Conservation (phyloP, 768 basidiomycete genomes). For the Lactifluus rugatus region DNA sequence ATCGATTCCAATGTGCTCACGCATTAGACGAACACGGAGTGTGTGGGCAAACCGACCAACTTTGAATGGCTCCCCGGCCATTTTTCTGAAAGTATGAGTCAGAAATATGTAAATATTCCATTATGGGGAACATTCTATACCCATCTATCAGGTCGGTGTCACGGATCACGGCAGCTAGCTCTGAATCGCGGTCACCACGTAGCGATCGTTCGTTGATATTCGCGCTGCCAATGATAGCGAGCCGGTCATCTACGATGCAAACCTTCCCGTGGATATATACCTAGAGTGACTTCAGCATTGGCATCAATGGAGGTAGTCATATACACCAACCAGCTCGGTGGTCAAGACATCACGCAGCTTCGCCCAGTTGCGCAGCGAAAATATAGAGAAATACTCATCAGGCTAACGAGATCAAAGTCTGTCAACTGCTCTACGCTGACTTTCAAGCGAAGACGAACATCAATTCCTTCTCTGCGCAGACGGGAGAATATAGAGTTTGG, state of each 20-base stretch:
- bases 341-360: conserved; percentile 78
- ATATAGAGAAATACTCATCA: conserved; percentile 83
- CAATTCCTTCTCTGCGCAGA: conserved; percentile 76
- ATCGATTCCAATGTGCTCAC: conserved; percentile 92
- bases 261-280: conserved; percentile 87
- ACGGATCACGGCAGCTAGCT: conserved; percentile 83
- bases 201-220: conserved; percentile 98
- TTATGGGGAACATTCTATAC: conserved; percentile 28
- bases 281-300: conserved; percentile 28
- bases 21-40: conserved; percentile 87
- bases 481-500: conserved; percentile 86
- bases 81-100: conserved; percentile 43
- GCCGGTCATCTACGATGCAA: conserved; percentile 87
- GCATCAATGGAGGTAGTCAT: neutral
- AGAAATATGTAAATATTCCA: neutral
- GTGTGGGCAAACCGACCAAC: conserved; percentile 97
- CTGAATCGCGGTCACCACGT: conserved; percentile 93
- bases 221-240: conserved; percentile 90
- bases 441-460: conserved; percentile 42
- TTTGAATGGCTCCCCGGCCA: conserved; percentile 91
- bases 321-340: conserved; percentile 66
- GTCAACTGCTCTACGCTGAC: conserved; percentile 2
- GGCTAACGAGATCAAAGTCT: conserved; percentile 42
- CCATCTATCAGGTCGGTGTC: conserved; percentile 97
- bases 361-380: conserved; percentile 88